Evolutionary conservation across 2,329 filamentous ascomycete species (phyloP).

Genomic region (Penicillium sp.): DNA sequence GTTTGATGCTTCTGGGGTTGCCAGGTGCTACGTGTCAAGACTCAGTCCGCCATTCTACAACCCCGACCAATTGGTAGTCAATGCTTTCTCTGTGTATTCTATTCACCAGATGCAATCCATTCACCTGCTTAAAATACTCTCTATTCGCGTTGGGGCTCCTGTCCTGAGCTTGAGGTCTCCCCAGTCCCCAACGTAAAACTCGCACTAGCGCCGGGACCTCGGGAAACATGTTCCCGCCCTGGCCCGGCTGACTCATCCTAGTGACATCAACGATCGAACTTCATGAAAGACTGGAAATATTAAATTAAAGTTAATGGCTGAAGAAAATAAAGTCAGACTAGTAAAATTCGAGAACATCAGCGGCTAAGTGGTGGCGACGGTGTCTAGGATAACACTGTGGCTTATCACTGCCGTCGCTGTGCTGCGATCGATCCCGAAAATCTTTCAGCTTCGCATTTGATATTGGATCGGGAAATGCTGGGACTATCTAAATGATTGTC

Average conservation of each 20-base stretch:
- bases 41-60: slow-evolving; percentile 9
- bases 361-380: not conserved
- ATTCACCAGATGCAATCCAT: not conserved
- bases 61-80: slow-evolving; percentile 9
- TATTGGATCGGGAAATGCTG: not conserved
- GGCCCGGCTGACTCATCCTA: slow-evolving; percentile 22
- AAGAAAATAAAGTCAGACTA: not conserved
- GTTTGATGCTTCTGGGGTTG: slow-evolving; percentile 3
- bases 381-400: not conserved
- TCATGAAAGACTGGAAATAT: not conserved
- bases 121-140: not conserved
- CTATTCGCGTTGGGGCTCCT: not conserved
- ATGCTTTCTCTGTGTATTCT: slow-evolving; percentile 4
- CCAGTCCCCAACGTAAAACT: slow-evolving; percentile 18
- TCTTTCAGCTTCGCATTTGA: not conserved
- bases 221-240: slow-evolving; percentile 20
- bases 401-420: not conserved
- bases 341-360: not conserved
- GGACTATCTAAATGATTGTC: not conserved
- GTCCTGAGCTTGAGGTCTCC: slow-evolving; percentile 1
- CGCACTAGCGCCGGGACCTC: slow-evolving; percentile 22
- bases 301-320: not conserved
- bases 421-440: not conserved
- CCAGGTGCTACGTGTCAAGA: slow-evolving; percentile 5
- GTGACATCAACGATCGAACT: slow-evolving; percentile 11